phyloP scores from a whole-genome alignment of 2,329 filamentous ascomycete genomes.

The Ophiostoma pallidulum region DNA sequence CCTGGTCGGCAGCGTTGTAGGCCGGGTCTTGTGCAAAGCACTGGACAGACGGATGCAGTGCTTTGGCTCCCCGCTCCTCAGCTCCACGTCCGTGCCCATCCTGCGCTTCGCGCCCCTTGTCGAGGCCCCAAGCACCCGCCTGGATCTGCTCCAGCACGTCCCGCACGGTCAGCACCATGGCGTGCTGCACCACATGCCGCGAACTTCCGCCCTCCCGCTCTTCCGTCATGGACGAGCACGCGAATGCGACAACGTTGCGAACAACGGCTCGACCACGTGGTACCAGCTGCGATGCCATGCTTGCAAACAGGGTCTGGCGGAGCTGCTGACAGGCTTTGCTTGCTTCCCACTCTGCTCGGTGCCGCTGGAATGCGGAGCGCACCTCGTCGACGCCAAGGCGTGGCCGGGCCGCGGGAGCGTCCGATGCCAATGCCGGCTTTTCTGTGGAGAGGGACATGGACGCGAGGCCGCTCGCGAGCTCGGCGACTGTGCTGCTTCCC shows the following conservation, averaged over 20 bases:
- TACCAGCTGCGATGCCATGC: slow-evolving; percentile 4
- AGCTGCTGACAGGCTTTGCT: slow-evolving; percentile 12
- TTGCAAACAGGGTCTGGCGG: slow-evolving; percentile 10
- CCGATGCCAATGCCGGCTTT: neutral
- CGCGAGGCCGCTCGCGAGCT: slow-evolving; percentile 11
- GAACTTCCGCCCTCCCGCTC: slow-evolving; percentile 1
- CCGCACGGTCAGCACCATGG: slow-evolving; percentile 16
- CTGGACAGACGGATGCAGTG: neutral
- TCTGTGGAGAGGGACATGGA: neutral
- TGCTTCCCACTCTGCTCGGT: slow-evolving; percentile 13
- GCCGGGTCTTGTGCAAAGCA: slow-evolving; percentile 22
- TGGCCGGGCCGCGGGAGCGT: neutral
- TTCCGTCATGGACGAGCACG: slow-evolving; percentile 13
- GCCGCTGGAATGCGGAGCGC: neutral
- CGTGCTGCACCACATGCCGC: slow-evolving; percentile 15
- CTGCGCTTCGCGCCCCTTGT: neutral
- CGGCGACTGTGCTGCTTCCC: slow-evolving; percentile 4
- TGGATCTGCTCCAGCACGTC: slow-evolving; percentile 14
- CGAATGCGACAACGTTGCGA: slow-evolving; percentile 16
- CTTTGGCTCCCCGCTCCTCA: neutral
- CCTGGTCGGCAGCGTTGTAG: slow-evolving; percentile 18
- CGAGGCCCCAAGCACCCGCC: neutral
- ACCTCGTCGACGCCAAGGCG: slow-evolving; percentile 4
- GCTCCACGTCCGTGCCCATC: neutral
- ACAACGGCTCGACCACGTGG: slow-evolving; percentile 5